Evolutionary conservation across 2,329 filamentous ascomycete genomes (phyloP).

Genomic region (Podosphaera leucotricha): DNA sequence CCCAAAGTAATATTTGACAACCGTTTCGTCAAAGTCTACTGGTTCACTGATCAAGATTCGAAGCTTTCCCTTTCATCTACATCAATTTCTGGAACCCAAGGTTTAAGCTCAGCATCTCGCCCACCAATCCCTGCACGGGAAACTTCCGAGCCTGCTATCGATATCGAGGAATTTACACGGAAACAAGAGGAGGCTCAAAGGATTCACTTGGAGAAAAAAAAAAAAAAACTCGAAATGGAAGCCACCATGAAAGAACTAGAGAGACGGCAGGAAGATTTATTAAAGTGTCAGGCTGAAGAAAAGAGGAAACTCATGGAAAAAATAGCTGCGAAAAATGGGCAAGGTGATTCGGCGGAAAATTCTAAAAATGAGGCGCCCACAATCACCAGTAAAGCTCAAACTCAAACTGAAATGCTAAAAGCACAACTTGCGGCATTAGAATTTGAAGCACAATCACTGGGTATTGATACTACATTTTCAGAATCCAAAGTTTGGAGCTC

Average conservation of each 20-base stretch:
- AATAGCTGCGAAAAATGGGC: constrained; percentile 28
- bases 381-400: constrained; percentile 12
- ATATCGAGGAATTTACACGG: constrained; percentile 43
- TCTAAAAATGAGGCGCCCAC: constrained; percentile 6
- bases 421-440: constrained; percentile 51
- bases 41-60: constrained; percentile 33
- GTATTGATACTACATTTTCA: constrained; percentile 32
- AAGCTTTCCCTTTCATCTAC: constrained; percentile 14
- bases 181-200: constrained; percentile 53
- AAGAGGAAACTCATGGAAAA: constrained; percentile 36
- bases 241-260: constrained; percentile 39
- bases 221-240: constrained; percentile 38
- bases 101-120: not conserved
- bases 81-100: constrained; percentile 2
- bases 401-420: constrained; percentile 40
- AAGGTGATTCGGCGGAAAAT: constrained; percentile 4
- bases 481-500: constrained; percentile 18
- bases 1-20: constrained; percentile 70
- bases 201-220: constrained; percentile 38
- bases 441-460: constrained; percentile 45
- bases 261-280: constrained; percentile 34
- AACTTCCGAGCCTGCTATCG: constrained; percentile 26
- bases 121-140: constrained; percentile 6
- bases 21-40: constrained; percentile 65
- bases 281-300: constrained; percentile 41